Percentiles rank a stretch among this genome's conserved stretches.
Conservation (phyloP, 2,329 filamentous ascomycete species). For the Paecilomyces sp. region DNA sequence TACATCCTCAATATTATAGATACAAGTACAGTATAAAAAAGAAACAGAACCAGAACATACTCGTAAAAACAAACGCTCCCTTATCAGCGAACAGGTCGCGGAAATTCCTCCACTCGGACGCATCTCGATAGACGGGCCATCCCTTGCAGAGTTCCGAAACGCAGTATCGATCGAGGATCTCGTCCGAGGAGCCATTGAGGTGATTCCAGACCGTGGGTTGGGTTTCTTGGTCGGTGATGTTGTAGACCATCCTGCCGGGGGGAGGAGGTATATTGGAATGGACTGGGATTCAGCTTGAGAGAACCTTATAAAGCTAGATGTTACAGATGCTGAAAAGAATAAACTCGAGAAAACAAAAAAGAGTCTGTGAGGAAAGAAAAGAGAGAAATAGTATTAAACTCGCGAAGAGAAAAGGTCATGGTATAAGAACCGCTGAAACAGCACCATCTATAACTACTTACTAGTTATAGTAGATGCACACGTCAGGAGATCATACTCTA, state of each 20-base stretch:
- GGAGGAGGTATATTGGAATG: no score
- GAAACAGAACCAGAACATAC: conserved; percentile 21
- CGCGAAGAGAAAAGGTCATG: no score
- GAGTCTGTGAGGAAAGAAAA: no score
- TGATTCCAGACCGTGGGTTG: conserved; percentile 23
- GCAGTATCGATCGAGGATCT: conserved; percentile 40
- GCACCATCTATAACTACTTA: no score
- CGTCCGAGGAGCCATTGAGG: conserved; percentile 36
- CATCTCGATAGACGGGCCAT: conserved; percentile 48
- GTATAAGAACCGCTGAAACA: no score
- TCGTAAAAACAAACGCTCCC: conserved; percentile 43
- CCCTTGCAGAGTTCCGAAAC: conserved; percentile 49
- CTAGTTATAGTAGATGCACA: no score
- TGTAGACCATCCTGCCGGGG: conserved; percentile 12
- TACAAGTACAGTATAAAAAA: not conserved
- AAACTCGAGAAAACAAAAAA: no score
- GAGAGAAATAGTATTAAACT: no score
- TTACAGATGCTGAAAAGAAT: no score
- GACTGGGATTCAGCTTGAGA: no score
- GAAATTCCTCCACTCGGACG: conserved; percentile 49
- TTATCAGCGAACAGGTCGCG: conserved; percentile 42
- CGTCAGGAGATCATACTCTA: no score
- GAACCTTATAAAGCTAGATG: no score
- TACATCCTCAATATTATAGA: not conserved
- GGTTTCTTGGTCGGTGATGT: conserved; percentile 15